phyloP scores from a whole-genome alignment of 768 basidiomycete species.

The Dacryopinax primogenitus region DNA sequence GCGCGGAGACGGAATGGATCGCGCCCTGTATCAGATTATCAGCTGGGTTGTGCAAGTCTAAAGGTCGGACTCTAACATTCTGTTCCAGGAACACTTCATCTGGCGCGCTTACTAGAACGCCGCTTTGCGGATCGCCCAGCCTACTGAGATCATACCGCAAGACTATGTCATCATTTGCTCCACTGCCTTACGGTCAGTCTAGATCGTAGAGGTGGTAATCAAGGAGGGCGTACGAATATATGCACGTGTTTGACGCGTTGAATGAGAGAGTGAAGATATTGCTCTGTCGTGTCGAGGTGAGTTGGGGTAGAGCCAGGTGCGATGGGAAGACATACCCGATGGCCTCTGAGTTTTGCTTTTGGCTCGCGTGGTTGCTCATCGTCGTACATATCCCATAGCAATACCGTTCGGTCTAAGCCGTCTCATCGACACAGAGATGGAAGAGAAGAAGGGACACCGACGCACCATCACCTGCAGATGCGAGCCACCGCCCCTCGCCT shows the following conservation, averaged over 20 bases:
- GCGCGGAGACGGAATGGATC: not conserved
- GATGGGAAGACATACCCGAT: slow-evolving; percentile 22
- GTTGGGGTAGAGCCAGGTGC: slow-evolving; percentile 3
- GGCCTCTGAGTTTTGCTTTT: slow-evolving; percentile 26
- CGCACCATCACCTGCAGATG: slow-evolving; percentile 47
- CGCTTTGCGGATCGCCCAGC: not conserved
- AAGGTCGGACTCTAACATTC: not conserved
- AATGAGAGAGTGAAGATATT: slow-evolving; percentile 63
- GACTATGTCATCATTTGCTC: slow-evolving; percentile 10
- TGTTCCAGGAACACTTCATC: not conserved
- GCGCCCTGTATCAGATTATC: not conserved
- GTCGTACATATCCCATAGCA: slow-evolving; percentile 56
- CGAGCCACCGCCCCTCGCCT: slow-evolving; percentile 47
- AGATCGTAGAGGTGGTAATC: slow-evolving; percentile 10
- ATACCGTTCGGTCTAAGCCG: slow-evolving; percentile 40
- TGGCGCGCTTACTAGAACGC: not conserved
- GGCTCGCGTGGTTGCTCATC: slow-evolving; percentile 28
- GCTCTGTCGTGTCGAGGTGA: slow-evolving; percentile 30
- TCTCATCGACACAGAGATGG: not conserved
- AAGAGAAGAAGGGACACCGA: slow-evolving; percentile 11
- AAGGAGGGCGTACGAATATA: slow-evolving; percentile 45
- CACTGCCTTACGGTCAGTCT: not conserved
- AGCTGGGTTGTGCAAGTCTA: not conserved
- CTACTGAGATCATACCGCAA: slow-evolving; percentile 12
- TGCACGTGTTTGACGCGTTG: slow-evolving; percentile 48